phyloP scores from a whole-genome alignment of 768 basidiomycete species.

The Auricularia sp. region DNA sequence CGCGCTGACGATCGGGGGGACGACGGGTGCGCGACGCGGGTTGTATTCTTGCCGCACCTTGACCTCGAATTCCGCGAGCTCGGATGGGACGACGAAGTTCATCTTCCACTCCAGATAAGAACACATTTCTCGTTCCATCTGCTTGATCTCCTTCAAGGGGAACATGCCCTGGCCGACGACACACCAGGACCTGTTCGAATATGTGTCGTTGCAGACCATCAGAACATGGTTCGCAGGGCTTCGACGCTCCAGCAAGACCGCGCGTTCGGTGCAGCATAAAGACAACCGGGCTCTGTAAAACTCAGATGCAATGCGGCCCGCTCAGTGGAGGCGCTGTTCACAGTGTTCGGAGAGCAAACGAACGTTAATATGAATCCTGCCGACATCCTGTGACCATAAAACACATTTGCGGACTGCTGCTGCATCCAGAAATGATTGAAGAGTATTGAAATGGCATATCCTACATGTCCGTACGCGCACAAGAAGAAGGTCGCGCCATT shows the following conservation, averaged over 20 bases:
- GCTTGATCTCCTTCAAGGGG: slow-evolving; percentile 48
- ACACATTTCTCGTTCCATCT: slow-evolving; percentile 95
- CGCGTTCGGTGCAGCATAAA: slow-evolving; percentile 53
- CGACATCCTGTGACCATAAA: slow-evolving; percentile 68
- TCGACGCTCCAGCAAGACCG: slow-evolving; percentile 35
- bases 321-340: slow-evolving; percentile 54
- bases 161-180: slow-evolving; percentile 36
- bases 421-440: too few relatives aligned
- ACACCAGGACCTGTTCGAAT: slow-evolving; percentile 37
- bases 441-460: too few relatives aligned
- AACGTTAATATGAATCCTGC: slow-evolving; percentile 76
- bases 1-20: not conserved
- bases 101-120: slow-evolving; percentile 80
- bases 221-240: slow-evolving; percentile 26
- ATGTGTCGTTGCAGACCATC: slow-evolving; percentile 31
- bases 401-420: slow-evolving; percentile 33
- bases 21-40: slow-evolving; percentile 8
- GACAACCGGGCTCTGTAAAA: slow-evolving; percentile 22
- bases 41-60: slow-evolving; percentile 25
- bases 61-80: slow-evolving; percentile 25
- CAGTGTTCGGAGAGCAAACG: slow-evolving; percentile 78
- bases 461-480: too few relatives aligned
- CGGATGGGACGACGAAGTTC: slow-evolving; percentile 23
- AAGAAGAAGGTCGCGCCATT: too few relatives aligned
- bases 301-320: slow-evolving; percentile 78